Evolutionary conservation across 2,329 filamentous ascomycete species (phyloP).

Genomic region (Penicillium hesseltinei): DNA sequence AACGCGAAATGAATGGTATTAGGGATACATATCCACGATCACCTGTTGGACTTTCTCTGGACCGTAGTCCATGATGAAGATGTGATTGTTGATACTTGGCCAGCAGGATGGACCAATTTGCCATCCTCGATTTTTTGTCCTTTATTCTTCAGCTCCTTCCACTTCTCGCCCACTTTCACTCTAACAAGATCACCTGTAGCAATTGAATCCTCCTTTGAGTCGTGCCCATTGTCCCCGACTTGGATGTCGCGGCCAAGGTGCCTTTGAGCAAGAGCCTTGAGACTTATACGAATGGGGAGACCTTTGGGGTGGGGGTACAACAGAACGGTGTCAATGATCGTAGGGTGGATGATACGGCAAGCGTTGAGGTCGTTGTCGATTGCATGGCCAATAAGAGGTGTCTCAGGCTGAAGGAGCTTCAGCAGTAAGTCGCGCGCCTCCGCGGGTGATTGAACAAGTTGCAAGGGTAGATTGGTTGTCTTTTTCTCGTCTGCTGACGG

Average conservation of each 20-base stretch:
- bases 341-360: slow-evolving; percentile 78
- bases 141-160: slow-evolving; percentile 62
- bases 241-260: slow-evolving; percentile 77
- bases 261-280: slow-evolving; percentile 71
- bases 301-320: slow-evolving; percentile 74
- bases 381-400: slow-evolving; percentile 86
- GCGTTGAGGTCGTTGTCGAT: slow-evolving; percentile 94
- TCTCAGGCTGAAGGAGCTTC: slow-evolving; percentile 68
- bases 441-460: slow-evolving; percentile 72
- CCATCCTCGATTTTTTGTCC: slow-evolving; percentile 66
- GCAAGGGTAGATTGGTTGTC: slow-evolving; percentile 50
- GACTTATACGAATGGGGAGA: slow-evolving; percentile 71
- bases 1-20: not conserved
- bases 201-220: slow-evolving; percentile 86
- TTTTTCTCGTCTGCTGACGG: slow-evolving; percentile 24
- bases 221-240: slow-evolving; percentile 70
- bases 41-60: not conserved
- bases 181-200: slow-evolving; percentile 84
- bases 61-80: not conserved
- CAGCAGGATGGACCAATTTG: slow-evolving; percentile 34
- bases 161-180: slow-evolving; percentile 66
- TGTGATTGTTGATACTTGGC: slow-evolving; percentile 1
- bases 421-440: slow-evolving; percentile 76
- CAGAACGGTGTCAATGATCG: slow-evolving; percentile 79
- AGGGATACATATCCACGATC: not conserved